Conservation (phyloP, 1,284 basidiomycete genomes). For the Boletus sp. region DNA sequence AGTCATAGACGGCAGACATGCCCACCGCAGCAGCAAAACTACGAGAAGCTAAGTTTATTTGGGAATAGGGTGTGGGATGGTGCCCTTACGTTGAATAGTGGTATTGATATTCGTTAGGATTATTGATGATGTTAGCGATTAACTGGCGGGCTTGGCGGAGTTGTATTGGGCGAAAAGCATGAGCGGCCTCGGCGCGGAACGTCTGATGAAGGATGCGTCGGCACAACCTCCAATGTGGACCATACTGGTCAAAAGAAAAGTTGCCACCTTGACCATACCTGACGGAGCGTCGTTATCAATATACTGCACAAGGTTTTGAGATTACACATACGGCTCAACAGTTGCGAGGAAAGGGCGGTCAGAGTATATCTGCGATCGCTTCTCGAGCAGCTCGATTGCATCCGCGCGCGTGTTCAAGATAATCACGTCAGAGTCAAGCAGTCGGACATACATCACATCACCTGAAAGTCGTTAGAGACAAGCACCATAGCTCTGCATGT, state of each 20-base stretch:
- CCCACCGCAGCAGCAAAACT: neutral
- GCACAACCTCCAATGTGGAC: constrained; percentile 6
- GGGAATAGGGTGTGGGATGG: no score
- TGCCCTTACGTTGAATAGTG: neutral
- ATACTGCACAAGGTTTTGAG: no score
- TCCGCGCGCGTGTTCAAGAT: constrained; percentile 9
- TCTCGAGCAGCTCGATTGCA: constrained; percentile 10
- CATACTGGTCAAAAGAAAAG: neutral
- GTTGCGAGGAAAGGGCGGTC: constrained; percentile 15
- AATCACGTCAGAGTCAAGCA: constrained; percentile 10
- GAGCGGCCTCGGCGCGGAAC: constrained; percentile 5
- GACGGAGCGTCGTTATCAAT: neutral
- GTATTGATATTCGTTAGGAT: neutral
- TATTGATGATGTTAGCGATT: neutral
- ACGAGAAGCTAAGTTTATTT: no score
- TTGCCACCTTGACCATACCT: constrained; percentile 5
- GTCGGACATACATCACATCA: constrained; percentile 13
- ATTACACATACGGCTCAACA: constrained; percentile 2
- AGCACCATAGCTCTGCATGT: neutral
- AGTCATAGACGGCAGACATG: constrained; percentile 1
- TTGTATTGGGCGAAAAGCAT: constrained; percentile 9
- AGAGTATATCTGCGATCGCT: constrained; percentile 18
- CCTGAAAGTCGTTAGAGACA: neutral
- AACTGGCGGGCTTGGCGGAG: constrained; percentile 3
- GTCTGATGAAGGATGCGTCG: constrained; percentile 5